Percentiles rank a stretch among this genome's conserved stretches.
Conservation (phyloP, 2,329 filamentous ascomycete genomes). For the Piedraia hortae region DNA sequence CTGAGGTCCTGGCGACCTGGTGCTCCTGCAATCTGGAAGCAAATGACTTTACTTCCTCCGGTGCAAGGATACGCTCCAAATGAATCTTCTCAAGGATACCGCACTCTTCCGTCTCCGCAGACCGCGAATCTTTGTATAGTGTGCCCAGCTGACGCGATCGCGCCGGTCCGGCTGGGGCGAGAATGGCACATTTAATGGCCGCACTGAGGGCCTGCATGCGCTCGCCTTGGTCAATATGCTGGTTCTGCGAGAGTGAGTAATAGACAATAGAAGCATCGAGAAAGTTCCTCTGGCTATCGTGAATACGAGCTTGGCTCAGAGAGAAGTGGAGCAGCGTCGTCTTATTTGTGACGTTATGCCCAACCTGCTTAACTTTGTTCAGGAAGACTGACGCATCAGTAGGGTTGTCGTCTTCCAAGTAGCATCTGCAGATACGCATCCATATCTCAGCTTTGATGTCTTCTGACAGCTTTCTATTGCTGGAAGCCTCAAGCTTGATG, state of each 20-base stretch:
- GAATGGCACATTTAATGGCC: slow-evolving; percentile 72
- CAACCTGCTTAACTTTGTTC: slow-evolving; percentile 85
- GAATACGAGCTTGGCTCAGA: slow-evolving; percentile 74
- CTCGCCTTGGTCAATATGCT: slow-evolving; percentile 62
- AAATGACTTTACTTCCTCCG: slow-evolving; percentile 66
- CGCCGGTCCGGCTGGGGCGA: slow-evolving; percentile 70
- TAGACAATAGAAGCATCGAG: slow-evolving; percentile 69
- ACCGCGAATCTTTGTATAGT: slow-evolving; percentile 80
- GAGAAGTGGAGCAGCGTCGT: slow-evolving; percentile 61
- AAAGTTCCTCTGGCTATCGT: slow-evolving; percentile 74
- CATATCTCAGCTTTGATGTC: slow-evolving; percentile 63
- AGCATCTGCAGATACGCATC: slow-evolving; percentile 84
- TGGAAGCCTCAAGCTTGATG: slow-evolving; percentile 71
- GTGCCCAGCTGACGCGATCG: slow-evolving; percentile 55
- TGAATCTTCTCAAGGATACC: slow-evolving; percentile 94
- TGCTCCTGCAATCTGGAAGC: slow-evolving; percentile 56
- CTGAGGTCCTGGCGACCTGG: slow-evolving; percentile 67
- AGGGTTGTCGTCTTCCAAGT: slow-evolving; percentile 79
- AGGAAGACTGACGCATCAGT: slow-evolving; percentile 62
- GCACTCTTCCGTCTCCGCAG: slow-evolving; percentile 47
- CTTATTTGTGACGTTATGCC: slow-evolving; percentile 48
- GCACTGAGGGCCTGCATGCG: slow-evolving; percentile 59
- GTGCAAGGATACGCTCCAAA: slow-evolving; percentile 55
- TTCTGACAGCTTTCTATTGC: slow-evolving; percentile 58
- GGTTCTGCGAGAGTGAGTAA: slow-evolving; percentile 56